A percentile compares a stretch with the other conserved stretches of the same genome.
Evolutionary conservation across 768 basidiomycete genomes (phyloP).

Genomic region (Kwoniella europaea): DNA sequence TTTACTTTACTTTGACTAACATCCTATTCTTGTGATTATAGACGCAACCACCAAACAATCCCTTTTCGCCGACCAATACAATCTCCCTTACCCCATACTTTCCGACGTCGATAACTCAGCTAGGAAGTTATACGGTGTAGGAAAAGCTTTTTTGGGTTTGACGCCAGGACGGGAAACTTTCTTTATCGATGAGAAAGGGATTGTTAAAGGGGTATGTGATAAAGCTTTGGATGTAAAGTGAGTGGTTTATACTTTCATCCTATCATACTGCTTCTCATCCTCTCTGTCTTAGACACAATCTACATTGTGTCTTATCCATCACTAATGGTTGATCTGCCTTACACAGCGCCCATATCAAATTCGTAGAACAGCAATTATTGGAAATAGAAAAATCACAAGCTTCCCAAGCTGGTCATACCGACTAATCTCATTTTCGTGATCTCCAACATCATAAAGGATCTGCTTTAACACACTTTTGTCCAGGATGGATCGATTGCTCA

Average conservation of each 20-base stretch:
- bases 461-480: not conserved
- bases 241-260: not conserved
- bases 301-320: too few species aligned
- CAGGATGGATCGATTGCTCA: not conserved
- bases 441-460: too few species aligned
- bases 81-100: conserved; percentile 69
- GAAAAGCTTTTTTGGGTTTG: conserved; percentile 71
- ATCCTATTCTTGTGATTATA: conserved; percentile 13
- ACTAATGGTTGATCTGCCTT: not conserved
- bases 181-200: conserved; percentile 73
- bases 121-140: conserved; percentile 70
- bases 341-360: conserved; percentile 69
- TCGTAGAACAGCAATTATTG: conserved; percentile 70
- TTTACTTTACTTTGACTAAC: not conserved
- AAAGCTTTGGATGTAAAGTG: conserved; percentile 29
- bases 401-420: not conserved
- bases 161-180: conserved; percentile 71
- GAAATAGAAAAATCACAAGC: conserved; percentile 19
- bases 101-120: conserved; percentile 71
- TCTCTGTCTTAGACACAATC: too few species aligned
- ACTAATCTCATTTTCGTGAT: too few species aligned
- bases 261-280: not conserved
- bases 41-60: conserved; percentile 76
- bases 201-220: conserved; percentile 65
- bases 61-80: conserved; percentile 67